Evolutionary conservation across 257 asterid genomes (phyloP), one percentile per base, ranked within the genome.

Genomic region (Forsythia viridissima): DNA sequence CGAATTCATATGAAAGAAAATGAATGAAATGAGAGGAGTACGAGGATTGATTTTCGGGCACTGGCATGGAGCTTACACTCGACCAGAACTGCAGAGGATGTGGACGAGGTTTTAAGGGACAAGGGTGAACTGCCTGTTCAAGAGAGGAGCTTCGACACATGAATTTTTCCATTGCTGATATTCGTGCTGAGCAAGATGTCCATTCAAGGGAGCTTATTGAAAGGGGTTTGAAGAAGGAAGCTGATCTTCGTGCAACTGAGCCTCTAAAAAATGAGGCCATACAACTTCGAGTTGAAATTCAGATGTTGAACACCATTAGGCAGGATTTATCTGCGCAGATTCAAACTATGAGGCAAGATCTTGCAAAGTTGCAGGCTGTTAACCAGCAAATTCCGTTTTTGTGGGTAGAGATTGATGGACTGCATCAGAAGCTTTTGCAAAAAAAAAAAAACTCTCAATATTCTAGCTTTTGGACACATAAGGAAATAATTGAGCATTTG

Each of bases 381-480:
- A 95, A 88, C 88, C 88, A 88, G 76, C 92, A 91, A 83, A 86
- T 93, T 82, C 97, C 97, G 43, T 84, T 38, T 76, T 84, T 96
- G 76, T 89, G 89, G 86, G 83, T 86, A 59, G 95, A 96, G 87
- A 85, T 93, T 76, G 98, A 90, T 70, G 98, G 93, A 76, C 73
- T 92, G 74, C 97, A 89, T 84, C 97, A 96, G 91, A 97, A 96
- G 80, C 88, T 93, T 77, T 65, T 92, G 85, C 94, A 87, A 24
- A 24, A 24, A 24, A 24, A 24, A 24, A 24, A 24, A 24, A 24
- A 24, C 24, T 24, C 24, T 24, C 24, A 24, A 24, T 24, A 24
- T 24, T 24, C 24, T 24, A 24, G 24, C 24, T 24, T 24, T 24
- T 24, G 24, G 24, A 24, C 24, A 24, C 24, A 24, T 24, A 24